Base-by-base conservation (phyloP, 495 filamentous ascomycete species). In the Penicillium egyptiacum region DNA sequence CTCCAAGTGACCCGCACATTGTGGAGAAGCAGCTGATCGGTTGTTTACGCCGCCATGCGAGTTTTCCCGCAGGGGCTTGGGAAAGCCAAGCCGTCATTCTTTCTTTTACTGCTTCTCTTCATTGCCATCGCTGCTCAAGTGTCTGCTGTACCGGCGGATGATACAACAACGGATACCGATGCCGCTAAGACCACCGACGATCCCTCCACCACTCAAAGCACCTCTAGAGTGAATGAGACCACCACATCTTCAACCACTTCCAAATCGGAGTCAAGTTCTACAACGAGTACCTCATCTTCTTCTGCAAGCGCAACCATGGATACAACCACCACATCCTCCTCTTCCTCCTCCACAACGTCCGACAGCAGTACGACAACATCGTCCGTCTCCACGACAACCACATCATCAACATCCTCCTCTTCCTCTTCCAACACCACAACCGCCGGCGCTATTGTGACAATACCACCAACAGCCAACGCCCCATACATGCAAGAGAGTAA, bases 401-500 rank as follows among this genome's bases (percentile, higher is more conserved):
- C 57, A 48, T 64, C 61, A 33, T 55, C 71, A 41, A 63, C 65
- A 40, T 55, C 62, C 9, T 64, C 71, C 22, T 66, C 70, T 33
- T 60, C 66, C 26, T 28, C 26, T 28, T 28, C 26, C 26, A 28
- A 1, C 7, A 59, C 65, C n/a, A 60, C 65, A 33, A 66, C 62
- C 16, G 49, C 46, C 58, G 62, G 58, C 23, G 69, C 73, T n/a
- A 58, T 73, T 12, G 70, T 90, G 3, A 81, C 81, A 16, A 85
- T 96, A 37, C 94, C 94, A 4, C 87, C 91, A 11, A 96, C 89
- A 2, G 78, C 83, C 11, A 81, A 86, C 70, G 94, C 94, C 22
- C 94, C 95, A 26, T 98, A 90, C 69, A 96, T 98, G 92, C 90
- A 95, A 65, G 87, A 88, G 66, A 92, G 91, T n/a, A 87, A 79